Evolutionary conservation across 1,284 basidiomycete genomes (phyloP), one percentile per base, ranked within the genome.

Genomic region (Apiotrichum mycotoxinovorans): DNA sequence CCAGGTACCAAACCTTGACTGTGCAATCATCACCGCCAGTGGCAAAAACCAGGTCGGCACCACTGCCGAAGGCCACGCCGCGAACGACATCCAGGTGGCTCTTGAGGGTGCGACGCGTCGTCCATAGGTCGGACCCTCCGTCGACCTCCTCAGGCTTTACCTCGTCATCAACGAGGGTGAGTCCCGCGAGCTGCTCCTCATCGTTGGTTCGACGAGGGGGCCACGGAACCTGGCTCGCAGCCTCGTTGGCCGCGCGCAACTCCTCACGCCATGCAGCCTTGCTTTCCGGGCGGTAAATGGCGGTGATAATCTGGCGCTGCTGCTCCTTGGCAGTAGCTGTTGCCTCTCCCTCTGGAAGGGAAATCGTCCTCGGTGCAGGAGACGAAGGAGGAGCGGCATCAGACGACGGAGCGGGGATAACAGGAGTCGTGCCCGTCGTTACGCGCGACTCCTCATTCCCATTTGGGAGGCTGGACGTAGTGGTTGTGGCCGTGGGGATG

Each of bases 21-120:
- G 92, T 95, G 73, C 85, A 89, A 73, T 98, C 96, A 75, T 97
- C 94, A 40, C 91, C 90, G 38, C 89, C 95, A 42, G 90, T 92
- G 12, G 90, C 91, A 43, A 98, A 79, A 60, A 87, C 85, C 49
- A 91, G 78, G 64, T 91, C 88, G 33, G 80, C 86, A 0, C 87
- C 88, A 71, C 92, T 88, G 0, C 65, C 69, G 81, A 96, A 95
- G 0, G 88, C 86, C 25, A 97, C 81, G 12, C 91, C 87, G 48
- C 93, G 86, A 35, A 97, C 92, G 26, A 91, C 86, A 75, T 98
- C 95, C 62, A 98, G 81, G 75, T 98, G 95, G 75, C 91, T 66
- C 82, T 89, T 84, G 66, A 95, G 78, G 51, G 87, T 91, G 73
- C 87, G 82, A 74, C 87, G 87, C 22, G 87, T 81, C 72, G 86